phyloP scores from a whole-genome alignment of 2,329 filamentous ascomycete species.

The Sphaerulina vaccinii region DNA sequence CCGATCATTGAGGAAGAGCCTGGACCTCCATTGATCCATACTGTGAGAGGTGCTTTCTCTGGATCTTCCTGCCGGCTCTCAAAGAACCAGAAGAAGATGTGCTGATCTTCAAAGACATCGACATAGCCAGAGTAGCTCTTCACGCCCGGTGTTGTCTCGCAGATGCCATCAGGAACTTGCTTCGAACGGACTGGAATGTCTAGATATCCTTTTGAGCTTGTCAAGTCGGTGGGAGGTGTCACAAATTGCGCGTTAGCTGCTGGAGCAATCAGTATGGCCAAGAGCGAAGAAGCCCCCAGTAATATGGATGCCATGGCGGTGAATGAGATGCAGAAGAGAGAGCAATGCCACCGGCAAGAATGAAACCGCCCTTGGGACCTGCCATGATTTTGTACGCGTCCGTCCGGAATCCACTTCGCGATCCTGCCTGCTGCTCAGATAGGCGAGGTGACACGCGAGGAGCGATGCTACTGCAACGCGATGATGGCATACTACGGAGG shows the following conservation, averaged over 20 bases:
- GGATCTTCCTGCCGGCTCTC: constrained; percentile 53
- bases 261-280: constrained; percentile 5
- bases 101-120: constrained; percentile 30
- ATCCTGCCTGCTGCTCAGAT: neutral
- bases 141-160: constrained; percentile 53
- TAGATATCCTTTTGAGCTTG: constrained; percentile 44
- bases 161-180: constrained; percentile 48
- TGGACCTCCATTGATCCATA: constrained; percentile 63
- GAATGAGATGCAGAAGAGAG: neutral
- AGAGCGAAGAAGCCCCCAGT: constrained; percentile 8
- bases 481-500: neutral
- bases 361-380: no score
- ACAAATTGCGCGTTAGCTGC: constrained; percentile 43
- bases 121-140: constrained; percentile 49
- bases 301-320: constrained; percentile 9
- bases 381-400: neutral
- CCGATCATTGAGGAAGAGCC: constrained; percentile 60
- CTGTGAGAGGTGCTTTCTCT: constrained; percentile 54
- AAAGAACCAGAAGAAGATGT: constrained; percentile 67
- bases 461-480: neutral
- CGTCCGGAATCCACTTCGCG: neutral
- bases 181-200: constrained; percentile 59
- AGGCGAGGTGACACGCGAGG: neutral
- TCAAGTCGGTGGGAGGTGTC: constrained; percentile 46
- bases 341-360: neutral